Conservation (phyloP, 176 grass and related monocot genomes). For the Eremochloa ophiuroides region DNA sequence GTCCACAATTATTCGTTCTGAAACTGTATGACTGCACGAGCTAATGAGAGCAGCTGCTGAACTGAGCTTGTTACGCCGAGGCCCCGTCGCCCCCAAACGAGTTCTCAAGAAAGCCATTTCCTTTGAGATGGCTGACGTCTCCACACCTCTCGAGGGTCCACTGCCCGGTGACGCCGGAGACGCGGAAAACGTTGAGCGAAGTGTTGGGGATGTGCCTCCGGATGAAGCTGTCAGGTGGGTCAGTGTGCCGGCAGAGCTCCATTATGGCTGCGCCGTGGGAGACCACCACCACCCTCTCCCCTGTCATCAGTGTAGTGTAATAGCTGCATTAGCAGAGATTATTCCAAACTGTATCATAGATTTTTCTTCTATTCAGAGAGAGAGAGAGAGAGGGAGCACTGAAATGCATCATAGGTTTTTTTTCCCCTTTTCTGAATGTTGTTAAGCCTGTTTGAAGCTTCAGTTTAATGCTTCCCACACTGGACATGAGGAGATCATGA, state of each 20-base stretch:
- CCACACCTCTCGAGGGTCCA: conserved; percentile 47
- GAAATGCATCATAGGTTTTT: not conserved
- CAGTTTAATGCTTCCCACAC: too few species aligned
- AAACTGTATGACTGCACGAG: too few species aligned
- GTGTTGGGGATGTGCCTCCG: conserved; percentile 45
- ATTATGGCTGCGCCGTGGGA: conserved; percentile 43
- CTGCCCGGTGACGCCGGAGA: conserved; percentile 10
- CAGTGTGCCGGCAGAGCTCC: conserved; percentile 37
- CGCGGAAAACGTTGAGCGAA: conserved; percentile 28
- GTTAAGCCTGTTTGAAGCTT: not conserved
- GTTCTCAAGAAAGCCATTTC: conserved; percentile 8
- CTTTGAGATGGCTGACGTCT: conserved; percentile 32
- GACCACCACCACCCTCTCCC: conserved; percentile 52
- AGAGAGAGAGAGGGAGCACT: not conserved
- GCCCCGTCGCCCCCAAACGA: conserved; percentile 42
- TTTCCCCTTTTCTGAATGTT: too few species aligned
- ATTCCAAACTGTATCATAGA: too few species aligned
- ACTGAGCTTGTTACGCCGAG: not conserved
- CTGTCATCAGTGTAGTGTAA: not conserved
- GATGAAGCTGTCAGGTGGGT: not conserved
- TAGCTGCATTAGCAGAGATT: not conserved
- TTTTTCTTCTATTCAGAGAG: too few species aligned
- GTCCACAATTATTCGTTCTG: not conserved
- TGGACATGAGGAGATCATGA: not conserved
- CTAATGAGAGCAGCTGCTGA: not conserved